Evolutionary conservation across 2,329 filamentous ascomycete genomes (phyloP).

Genomic region (Cytospora piceicola): DNA sequence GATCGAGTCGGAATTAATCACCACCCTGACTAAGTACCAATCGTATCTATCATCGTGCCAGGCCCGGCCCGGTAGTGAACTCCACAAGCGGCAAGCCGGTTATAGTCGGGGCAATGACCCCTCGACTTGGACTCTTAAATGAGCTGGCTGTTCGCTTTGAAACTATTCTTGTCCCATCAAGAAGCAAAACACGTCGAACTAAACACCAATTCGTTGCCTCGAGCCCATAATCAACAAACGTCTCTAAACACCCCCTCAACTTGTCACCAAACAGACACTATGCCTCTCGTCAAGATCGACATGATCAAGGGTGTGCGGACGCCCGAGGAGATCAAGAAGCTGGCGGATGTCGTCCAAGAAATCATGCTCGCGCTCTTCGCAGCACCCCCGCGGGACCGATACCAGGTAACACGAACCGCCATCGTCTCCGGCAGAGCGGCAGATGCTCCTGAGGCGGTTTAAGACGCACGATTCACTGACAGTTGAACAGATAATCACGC

Average conservation of each 20-base stretch:
- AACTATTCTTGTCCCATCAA: background rate
- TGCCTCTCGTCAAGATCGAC: slow-evolving; percentile 6
- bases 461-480: no score
- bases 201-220: background rate
- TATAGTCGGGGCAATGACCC: background rate
- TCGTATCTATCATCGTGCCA: background rate
- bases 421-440: no score
- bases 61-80: background rate
- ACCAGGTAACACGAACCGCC: background rate
- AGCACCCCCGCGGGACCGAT: background rate
- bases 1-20: background rate
- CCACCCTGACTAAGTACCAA: background rate
- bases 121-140: background rate
- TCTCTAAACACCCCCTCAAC: background rate
- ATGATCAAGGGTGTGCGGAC: slow-evolving; percentile 1
- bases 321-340: slow-evolving; percentile 1
- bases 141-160: background rate
- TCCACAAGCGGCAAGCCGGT: background rate
- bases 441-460: no score
- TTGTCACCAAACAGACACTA: background rate
- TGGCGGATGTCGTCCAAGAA: background rate
- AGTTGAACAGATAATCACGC: background rate
- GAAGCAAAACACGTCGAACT: background rate
- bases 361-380: background rate
- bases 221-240: background rate